phyloP scores from a whole-genome alignment of 1,139 yeast genomes.

The Diutina siamensis region DNA sequence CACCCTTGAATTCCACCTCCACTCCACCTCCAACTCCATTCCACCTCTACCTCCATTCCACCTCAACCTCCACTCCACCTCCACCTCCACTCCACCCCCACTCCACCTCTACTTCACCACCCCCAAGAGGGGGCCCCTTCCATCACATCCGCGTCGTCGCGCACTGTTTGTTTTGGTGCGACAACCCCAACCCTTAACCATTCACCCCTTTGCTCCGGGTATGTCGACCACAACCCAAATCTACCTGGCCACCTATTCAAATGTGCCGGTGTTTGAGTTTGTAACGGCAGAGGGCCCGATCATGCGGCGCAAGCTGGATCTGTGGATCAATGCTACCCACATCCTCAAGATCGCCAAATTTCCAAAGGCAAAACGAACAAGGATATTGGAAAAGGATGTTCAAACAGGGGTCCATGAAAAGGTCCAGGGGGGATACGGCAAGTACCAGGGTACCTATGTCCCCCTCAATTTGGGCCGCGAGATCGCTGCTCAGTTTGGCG shows the following conservation, averaged over 20 bases:
- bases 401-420: constrained; percentile 79
- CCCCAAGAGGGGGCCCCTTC: not conserved
- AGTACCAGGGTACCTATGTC: constrained; percentile 93
- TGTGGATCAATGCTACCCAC: constrained; percentile 88
- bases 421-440: constrained; percentile 92
- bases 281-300: constrained; percentile 63
- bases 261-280: constrained; percentile 54
- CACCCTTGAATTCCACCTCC: too few species aligned
- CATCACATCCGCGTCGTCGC: not conserved
- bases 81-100: not conserved
- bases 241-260: constrained; percentile 73
- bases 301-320: constrained; percentile 72
- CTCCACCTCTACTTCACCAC: too few species aligned
- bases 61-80: too few species aligned
- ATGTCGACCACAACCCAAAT: constrained; percentile 21
- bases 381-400: constrained; percentile 80
- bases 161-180: not conserved
- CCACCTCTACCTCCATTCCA: too few species aligned
- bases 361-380: constrained; percentile 77
- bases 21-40: too few species aligned
- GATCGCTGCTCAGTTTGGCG: constrained; percentile 45
- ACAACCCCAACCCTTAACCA: not conserved
- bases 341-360: constrained; percentile 78
- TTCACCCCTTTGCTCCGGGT: not conserved
- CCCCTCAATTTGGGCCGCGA: constrained; percentile 50